Base-by-base conservation (phyloP, 2,329 filamentous ascomycete genomes). In the Fusarium sp. region DNA sequence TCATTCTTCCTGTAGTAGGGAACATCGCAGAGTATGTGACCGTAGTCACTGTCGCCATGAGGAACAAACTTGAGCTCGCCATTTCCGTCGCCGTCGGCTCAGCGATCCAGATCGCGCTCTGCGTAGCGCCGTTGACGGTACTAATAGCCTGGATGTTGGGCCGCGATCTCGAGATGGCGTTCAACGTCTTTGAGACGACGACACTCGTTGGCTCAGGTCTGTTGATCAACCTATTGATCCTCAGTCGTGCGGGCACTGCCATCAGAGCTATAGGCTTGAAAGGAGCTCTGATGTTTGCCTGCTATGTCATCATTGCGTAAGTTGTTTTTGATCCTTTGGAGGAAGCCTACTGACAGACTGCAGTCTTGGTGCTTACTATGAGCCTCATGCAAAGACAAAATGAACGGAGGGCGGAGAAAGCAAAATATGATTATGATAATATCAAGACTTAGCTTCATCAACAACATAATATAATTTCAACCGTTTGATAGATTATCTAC, bases 101-200 rank as follows among this genome's bases (percentile, higher is more conserved):
- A 13, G 85, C 84, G 1, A 90, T 91, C 61, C 89, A 91, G 73
- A 90, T 91, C 56, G 85, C 88, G 0, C 81, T 91, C 1, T 88
- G 90, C 67, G 85, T 91, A 4, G 88, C 88, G 1, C 89, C 89
- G 0, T 78, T 90, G 45, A 85, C 89, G 6, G 86, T 91, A 15
- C 80, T 90, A 5, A 84, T 89, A 13, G 88, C 87, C 17, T 91
- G 89, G 89, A 82, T 83, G 67, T 80, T 90, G 71, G 76, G 82
- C 15, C 84, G 85, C 41, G 84, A 88, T 23, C 85, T 90, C 78
- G 84, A 88, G n/a, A 84, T 94, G 52, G 91, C 92, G 72, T 94
- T 94, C 80, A 91, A 91, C 73, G 86, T 90, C 38, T 94, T 94
- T 77, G 92, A 94, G 81, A 93, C 91, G 1, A 89, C 93, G 23